Percentiles rank a stretch among this genome's conserved stretches.
These are phyloP conservation scores for Apiospora sp. DNA, from an alignment of 2,329 filamentous ascomycete genomes.

Conservation along the genomic window DNA sequence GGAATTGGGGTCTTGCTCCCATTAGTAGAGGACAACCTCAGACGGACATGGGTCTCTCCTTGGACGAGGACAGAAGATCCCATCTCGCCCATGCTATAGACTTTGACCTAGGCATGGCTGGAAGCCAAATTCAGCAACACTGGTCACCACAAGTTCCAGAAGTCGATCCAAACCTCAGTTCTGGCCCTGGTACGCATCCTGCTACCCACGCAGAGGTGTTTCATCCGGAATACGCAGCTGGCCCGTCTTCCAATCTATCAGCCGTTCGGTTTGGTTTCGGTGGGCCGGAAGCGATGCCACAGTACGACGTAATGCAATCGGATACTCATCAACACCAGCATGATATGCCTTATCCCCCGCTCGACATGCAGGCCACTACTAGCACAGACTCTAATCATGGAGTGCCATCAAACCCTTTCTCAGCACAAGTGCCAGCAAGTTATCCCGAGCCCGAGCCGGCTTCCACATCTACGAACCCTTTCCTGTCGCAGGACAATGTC, in stretches of 20 bases:
- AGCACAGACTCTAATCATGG: background rate
- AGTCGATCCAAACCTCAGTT: conserved; percentile 6
- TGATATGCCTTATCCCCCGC: background rate
- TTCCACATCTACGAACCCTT: background rate
- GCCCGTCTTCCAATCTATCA: conserved; percentile 3
- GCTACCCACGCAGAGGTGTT: background rate
- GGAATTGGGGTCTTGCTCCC: conserved; percentile 18
- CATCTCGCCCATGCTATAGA: background rate
- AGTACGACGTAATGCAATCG: background rate
- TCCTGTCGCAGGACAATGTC: background rate
- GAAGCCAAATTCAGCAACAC: background rate
- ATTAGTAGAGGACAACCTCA: background rate
- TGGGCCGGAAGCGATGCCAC: background rate
- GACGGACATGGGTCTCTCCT: background rate
- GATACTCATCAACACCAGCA: background rate
- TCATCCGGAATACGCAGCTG: background rate
- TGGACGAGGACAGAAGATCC: background rate
- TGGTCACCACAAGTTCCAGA: conserved; percentile 1
- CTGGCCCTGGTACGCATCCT: background rate
- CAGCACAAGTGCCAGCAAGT: background rate
- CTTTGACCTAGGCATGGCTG: background rate
- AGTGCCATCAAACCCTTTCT: background rate
- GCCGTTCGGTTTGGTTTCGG: conserved; percentile 22
- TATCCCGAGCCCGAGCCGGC: background rate
- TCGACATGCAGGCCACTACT: background rate